These are phyloP conservation scores for Tylopilus sp. DNA, from an alignment of 768 basidiomycete species.

Conservation along the genomic window DNA sequence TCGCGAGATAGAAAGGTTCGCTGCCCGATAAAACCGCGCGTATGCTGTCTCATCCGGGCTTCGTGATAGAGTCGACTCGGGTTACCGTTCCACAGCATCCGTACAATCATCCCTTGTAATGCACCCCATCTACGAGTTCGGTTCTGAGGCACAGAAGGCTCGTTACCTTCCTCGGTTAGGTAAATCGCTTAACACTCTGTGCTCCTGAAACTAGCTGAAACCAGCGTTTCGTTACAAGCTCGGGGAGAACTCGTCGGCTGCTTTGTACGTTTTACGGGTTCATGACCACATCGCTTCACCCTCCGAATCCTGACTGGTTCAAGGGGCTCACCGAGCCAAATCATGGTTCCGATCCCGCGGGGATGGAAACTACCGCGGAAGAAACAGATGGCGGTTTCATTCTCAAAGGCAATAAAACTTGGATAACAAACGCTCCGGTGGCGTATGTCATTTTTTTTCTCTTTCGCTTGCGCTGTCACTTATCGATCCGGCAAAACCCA, in stretches of 20 bases:
- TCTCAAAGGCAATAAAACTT: conserved; percentile 91
- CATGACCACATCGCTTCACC: background rate
- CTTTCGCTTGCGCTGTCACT: conserved; percentile 1
- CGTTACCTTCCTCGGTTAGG: conserved; percentile 85
- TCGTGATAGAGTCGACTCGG: conserved; percentile 78
- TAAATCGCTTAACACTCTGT: conserved; percentile 24
- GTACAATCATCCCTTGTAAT: conserved; percentile 97
- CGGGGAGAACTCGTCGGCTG: conserved; percentile 87
- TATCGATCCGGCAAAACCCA: conserved; percentile 26
- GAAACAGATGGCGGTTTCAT: conserved; percentile 84
- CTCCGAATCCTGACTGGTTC: background rate
- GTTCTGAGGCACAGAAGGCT: conserved; percentile 85
- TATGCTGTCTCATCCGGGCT: background rate
- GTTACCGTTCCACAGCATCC: conserved; percentile 91
- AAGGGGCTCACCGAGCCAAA: conserved; percentile 96
- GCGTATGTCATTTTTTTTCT: conserved; percentile 51
- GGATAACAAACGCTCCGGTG: conserved; percentile 93
- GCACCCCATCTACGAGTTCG: conserved; percentile 91
- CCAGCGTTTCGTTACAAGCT: conserved; percentile 40
- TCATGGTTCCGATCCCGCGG: conserved; percentile 94
- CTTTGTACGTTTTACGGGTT: conserved; percentile 59
- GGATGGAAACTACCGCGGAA: conserved; percentile 93
- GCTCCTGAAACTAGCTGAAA: conserved; percentile 5
- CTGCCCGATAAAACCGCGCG: background rate
- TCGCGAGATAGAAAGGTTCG: conserved; percentile 86